Evolutionary conservation across 331 rosid species (phyloP).

Genomic region (Malus hybrid): DNA sequence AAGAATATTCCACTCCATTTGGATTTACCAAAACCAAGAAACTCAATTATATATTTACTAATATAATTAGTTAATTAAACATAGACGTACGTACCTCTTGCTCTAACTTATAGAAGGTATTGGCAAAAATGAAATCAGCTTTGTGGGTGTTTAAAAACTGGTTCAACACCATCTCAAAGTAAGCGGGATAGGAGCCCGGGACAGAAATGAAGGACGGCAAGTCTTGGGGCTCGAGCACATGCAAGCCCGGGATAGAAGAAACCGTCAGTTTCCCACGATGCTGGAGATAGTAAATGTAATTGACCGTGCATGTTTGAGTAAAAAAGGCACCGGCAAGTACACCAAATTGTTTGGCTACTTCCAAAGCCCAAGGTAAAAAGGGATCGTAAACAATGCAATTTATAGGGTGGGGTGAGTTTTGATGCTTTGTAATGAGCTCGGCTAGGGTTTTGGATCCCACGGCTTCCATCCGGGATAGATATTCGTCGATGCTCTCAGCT

Average conservation of each 20-base stretch:
- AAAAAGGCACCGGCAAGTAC: conserved; percentile 41
- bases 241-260: conserved; percentile 31
- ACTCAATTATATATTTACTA: no score
- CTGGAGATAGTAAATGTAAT: conserved; percentile 27
- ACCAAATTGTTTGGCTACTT: conserved; percentile 42
- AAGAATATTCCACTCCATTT: no score
- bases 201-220: conserved; percentile 40
- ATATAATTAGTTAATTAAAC: no score
- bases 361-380: conserved; percentile 38
- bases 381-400: conserved; percentile 27
- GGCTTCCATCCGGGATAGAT: conserved; percentile 25
- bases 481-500: conserved; percentile 25
- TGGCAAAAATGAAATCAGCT: conserved; percentile 47
- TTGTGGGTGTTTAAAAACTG: conserved; percentile 35
- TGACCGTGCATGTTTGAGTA: conserved; percentile 46
- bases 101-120: conserved; percentile 45
- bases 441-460: conserved; percentile 31
- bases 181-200: conserved; percentile 37
- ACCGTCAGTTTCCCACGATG: conserved; percentile 2
- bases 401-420: conserved; percentile 22
- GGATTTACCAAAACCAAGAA: no score
- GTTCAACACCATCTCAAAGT: conserved; percentile 29
- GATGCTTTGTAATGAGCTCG: conserved; percentile 32
- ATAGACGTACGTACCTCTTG: conserved; percentile 22
- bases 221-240: conserved; percentile 37